phyloP scores from a whole-genome alignment of 805 yeast genomes.

The Metschnikowia koreensis region DNA sequence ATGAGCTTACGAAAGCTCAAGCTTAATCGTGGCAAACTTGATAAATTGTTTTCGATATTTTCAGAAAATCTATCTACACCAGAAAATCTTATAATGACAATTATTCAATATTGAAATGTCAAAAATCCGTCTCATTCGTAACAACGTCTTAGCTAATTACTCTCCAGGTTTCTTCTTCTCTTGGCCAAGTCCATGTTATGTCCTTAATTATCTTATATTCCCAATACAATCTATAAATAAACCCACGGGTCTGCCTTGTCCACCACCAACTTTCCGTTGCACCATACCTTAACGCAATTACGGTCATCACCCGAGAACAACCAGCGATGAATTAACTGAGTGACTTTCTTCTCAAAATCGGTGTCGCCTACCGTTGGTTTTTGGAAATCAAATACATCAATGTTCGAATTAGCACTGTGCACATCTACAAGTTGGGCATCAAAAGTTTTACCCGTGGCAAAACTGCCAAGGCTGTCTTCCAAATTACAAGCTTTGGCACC shows the following conservation, averaged over 20 bases:
- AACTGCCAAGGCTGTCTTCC: constrained; percentile 60
- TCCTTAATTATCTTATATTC: too few species aligned
- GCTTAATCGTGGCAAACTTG: too few species aligned
- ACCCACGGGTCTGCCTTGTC: constrained; percentile 28
- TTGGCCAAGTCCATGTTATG: too few species aligned
- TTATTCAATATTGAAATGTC: too few species aligned
- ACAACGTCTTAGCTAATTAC: too few species aligned
- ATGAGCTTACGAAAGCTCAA: too few species aligned
- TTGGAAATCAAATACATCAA: constrained; percentile 80
- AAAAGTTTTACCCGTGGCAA: constrained; percentile 74
- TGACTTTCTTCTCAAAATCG: constrained; percentile 34
- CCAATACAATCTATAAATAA: not conserved
- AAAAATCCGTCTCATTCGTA: too few species aligned
- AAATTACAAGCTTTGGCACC: constrained; percentile 78
- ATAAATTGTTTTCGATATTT: too few species aligned
- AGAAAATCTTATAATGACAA: too few species aligned
- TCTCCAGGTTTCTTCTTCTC: too few species aligned
- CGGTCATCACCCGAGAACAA: constrained; percentile 92
- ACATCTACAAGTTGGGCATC: constrained; percentile 81
- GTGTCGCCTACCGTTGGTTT: constrained; percentile 30
- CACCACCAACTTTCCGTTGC: constrained; percentile 67
- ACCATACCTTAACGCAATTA: constrained; percentile 78
- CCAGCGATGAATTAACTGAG: constrained; percentile 80
- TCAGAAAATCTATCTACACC: too few species aligned
- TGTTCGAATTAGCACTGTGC: constrained; percentile 48